Conservation (phyloP, 352 stramenopile species). For the Phytophthora aleatoria region DNA sequence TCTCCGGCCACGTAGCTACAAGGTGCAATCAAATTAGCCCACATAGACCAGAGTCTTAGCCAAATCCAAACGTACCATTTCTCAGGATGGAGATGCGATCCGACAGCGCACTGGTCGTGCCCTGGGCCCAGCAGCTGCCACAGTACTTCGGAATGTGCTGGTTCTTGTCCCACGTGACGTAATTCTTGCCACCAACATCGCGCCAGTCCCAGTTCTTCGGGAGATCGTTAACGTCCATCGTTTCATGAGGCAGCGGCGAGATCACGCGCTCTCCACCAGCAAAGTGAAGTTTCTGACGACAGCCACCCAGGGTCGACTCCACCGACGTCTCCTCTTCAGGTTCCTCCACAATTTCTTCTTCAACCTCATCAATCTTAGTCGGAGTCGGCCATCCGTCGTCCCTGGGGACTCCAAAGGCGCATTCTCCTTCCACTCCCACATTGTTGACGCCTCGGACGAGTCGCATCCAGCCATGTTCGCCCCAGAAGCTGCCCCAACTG, state of each 20-base stretch:
- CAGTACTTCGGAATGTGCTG: constrained; percentile 97
- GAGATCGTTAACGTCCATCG: constrained; percentile 78
- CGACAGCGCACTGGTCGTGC: constrained; percentile 86
- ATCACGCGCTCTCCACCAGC: constrained; percentile 68
- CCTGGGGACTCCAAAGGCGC: constrained; percentile 90
- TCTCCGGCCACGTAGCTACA: constrained; percentile 79
- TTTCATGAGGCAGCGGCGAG: constrained; percentile 76
- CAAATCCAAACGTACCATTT: constrained; percentile 56
- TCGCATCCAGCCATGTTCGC: constrained; percentile 96
- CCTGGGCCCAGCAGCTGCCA: constrained; percentile 93
- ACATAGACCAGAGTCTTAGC: neutral
- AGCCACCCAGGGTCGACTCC: constrained; percentile 41
- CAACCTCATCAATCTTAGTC: constrained; percentile 31
- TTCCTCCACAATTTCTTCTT: constrained; percentile 24
- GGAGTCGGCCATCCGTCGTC: constrained; percentile 78
- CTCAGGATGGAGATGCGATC: constrained; percentile 92
- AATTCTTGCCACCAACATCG: constrained; percentile 94
- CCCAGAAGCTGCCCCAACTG: constrained; percentile 95
- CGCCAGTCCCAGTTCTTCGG: constrained; percentile 95
- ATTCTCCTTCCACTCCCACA: constrained; percentile 93
- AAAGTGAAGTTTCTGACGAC: constrained; percentile 71
- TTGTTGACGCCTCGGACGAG: constrained; percentile 93
- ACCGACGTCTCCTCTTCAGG: constrained; percentile 22
- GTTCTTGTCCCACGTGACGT: constrained; percentile 98
- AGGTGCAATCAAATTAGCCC: neutral